Evolutionary conservation across 805 yeast species (phyloP), one percentile per base, ranked within the genome.

Genomic region (Isabelozyma rhagii): DNA sequence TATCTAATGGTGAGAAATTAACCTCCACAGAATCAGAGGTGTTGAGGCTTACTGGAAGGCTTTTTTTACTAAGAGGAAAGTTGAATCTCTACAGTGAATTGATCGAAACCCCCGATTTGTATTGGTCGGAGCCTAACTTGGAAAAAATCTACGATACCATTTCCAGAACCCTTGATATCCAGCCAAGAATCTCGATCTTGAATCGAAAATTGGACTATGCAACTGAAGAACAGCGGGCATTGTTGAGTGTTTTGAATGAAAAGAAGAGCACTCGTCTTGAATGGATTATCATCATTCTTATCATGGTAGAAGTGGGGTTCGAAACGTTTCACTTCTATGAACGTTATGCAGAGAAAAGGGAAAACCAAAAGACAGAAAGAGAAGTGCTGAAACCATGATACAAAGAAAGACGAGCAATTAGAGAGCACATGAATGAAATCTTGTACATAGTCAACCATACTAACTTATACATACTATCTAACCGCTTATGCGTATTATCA

Each of bases 171-270:
- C 71, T 92, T 49, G 97, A 92, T 59, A 83, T 92, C 29, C 75
- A 78, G 29, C 87, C 93, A 5, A 74, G 97, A 53, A 87, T 91
- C 44, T 75, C 82, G 29, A 89, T 91, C 36, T 70, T 92, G 62
- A 92, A 92, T 64, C 78, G 91, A 47, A 91, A 91, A 63, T 70
- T 92, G 51, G 97, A 92, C 64, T 92, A 92, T 67, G 90, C 96
- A 1, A 84, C 96, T 0, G 97, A 92, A 53, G 96, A 91, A 62
- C 87, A 89, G 13, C 77, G 89, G 10, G 92, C 91, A 2, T 71
- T 92, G 38, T 74, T 91, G 54, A 80, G 85, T 17, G 85, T 90
- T 3, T 64, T 90, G 52, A 86, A 83, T 49, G 96, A 91, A 57
- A 82, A 83, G 56, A 87, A 86, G 52, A 79, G 93, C 34, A 79